Base-by-base conservation (phyloP, 2,329 filamentous ascomycete genomes). In the Venturia oleaginea region DNA sequence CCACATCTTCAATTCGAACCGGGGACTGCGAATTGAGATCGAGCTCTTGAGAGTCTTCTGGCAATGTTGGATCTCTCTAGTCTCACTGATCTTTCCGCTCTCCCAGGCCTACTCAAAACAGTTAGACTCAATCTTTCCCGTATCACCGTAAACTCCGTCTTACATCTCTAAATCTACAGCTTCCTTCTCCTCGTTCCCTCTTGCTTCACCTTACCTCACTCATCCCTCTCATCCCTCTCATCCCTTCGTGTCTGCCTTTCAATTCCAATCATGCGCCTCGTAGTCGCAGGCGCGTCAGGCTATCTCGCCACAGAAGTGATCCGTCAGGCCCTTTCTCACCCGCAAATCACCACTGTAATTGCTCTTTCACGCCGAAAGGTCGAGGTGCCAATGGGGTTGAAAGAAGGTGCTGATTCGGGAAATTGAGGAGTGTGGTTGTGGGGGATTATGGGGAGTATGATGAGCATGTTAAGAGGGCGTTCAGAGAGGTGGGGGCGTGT, bases 231-330 rank as follows among this genome's bases (percentile, higher is more conserved):
- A 10, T 37, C 13, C 8, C 5, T 37, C 34, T 37, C 34, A 6
- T 13, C 34, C 34, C 34, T 10, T 37, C 34, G n/a, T n/a, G n/a
- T n/a, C n/a, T n/a, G n/a, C n/a, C n/a, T n/a, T n/a, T n/a, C n/a
- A 11, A 17, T 37, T 46, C 42, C n/a, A 34, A 61, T 22, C 22
- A 65, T 65, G 63, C 60, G 51, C n/a, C 70, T 76, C 59, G 70
- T 77, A 24, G 62, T 76, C 55, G 69, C 71, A 27, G 74, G 73
- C 11, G 71, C 72, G 0, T 75, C 72, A 5, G 72, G 74, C 13
- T 74, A 74, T 38, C 69, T 76, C 7, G 74, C 70, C 24, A 72
- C 69, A 7, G 74, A 77, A 65, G 59, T 76, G 61, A 69, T 78
- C 62, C 70, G 71, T 13, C 74, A 76, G 69, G 71, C 70, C 27